Conservation (phyloP, 1,284 basidiomycete species). For the Inonotus hispidus region DNA sequence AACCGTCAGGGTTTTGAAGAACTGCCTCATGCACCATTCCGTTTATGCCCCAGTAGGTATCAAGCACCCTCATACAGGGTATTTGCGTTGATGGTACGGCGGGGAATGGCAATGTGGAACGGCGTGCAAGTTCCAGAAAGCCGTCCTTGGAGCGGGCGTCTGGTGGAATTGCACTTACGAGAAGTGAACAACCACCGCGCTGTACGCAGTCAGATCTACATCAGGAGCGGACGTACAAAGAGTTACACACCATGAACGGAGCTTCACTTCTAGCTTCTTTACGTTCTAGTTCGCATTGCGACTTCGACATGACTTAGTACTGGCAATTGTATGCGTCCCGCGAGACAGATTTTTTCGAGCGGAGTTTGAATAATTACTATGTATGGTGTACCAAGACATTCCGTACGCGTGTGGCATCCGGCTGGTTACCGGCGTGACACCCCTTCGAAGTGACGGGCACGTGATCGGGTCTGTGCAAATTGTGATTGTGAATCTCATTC, state of each 20-base stretch:
- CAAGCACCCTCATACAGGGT: neutral
- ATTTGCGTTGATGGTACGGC: neutral
- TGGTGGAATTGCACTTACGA: neutral
- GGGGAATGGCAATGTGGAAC: neutral
- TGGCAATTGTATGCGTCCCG: too few relatives aligned
- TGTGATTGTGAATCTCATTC: neutral
- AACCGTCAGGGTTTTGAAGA: neutral
- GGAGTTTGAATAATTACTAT: too few relatives aligned
- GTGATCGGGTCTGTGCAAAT: neutral
- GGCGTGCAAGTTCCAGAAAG: neutral
- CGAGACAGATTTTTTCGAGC: too few relatives aligned
- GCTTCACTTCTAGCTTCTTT: neutral
- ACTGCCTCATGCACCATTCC: neutral
- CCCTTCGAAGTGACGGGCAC: neutral
- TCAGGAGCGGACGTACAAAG: neutral
- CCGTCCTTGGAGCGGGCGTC: neutral
- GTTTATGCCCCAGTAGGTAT: neutral
- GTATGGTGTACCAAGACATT: too few relatives aligned
- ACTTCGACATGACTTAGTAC: slow-evolving; percentile 1
- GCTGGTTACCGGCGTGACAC: too few relatives aligned
- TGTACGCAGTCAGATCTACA: neutral
- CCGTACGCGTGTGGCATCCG: too few relatives aligned
- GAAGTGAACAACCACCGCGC: neutral
- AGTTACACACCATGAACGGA: neutral
- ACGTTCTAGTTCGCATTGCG: neutral